These are phyloP conservation scores for Torulaspora franciscae DNA, from an alignment of 805 yeast species.

Conservation along the genomic window DNA sequence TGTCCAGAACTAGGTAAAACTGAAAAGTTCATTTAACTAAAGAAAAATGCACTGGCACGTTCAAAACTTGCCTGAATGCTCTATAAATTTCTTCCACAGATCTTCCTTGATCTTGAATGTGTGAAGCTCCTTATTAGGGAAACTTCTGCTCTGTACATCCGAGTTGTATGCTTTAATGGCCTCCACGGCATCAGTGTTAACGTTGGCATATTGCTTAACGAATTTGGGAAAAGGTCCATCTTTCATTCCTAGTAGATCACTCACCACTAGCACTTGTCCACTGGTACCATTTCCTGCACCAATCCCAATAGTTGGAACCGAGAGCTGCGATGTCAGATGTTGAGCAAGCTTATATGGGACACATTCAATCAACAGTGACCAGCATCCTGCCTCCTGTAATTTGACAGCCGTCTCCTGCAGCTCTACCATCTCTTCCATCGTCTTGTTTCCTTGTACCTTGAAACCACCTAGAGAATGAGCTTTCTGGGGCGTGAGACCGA, in stretches of 20 bases:
- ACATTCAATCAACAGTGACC: constrained; percentile 74
- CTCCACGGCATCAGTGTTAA: constrained; percentile 43
- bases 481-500: constrained; percentile 89
- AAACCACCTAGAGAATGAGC: constrained; percentile 78
- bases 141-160: constrained; percentile 53
- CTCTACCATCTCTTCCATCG: constrained; percentile 47
- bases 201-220: constrained; percentile 61
- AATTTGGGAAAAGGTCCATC: constrained; percentile 61
- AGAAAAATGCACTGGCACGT: background rate
- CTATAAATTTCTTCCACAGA: constrained; percentile 44
- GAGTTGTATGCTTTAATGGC: constrained; percentile 51
- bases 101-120: constrained; percentile 67
- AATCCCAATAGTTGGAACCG: constrained; percentile 86
- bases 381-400: constrained; percentile 72
- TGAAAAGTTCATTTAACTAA: constrained; percentile 38
- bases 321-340: constrained; percentile 53
- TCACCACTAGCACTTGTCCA: constrained; percentile 87
- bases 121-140: constrained; percentile 60
- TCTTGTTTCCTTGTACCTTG: constrained; percentile 71
- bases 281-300: constrained; percentile 85
- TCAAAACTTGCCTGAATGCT: constrained; percentile 1
- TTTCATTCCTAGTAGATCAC: constrained; percentile 76
- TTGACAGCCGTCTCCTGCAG: constrained; percentile 63
- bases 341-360: constrained; percentile 70
- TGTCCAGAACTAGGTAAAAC: constrained; percentile 78